phyloP scores from a whole-genome alignment of 2,329 filamentous ascomycete species.

The Fusarium proliferatum region DNA sequence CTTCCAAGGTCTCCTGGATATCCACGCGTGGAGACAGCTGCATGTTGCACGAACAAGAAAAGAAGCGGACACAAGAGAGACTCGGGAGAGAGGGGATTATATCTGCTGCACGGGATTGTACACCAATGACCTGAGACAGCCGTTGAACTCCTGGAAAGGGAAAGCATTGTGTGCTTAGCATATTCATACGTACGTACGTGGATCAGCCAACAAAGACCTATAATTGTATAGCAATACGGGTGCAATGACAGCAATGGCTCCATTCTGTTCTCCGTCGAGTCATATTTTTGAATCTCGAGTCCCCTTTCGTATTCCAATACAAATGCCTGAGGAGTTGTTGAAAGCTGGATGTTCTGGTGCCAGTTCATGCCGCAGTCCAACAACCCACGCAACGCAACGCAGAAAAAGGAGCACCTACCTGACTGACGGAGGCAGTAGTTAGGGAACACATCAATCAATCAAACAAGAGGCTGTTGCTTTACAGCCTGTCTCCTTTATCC shows the following conservation, averaged over 20 bases:
- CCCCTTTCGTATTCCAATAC: not conserved
- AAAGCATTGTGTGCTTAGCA: constrained; percentile 41
- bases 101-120: constrained; percentile 37
- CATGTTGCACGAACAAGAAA: constrained; percentile 37
- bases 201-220: constrained; percentile 29
- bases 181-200: constrained; percentile 43
- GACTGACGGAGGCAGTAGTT: constrained; percentile 36
- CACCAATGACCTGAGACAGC: constrained; percentile 43
- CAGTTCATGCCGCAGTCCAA: constrained; percentile 7
- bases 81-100: constrained; percentile 21
- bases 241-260: constrained; percentile 29
- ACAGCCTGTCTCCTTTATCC: constrained; percentile 1
- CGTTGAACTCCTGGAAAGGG: constrained; percentile 22
- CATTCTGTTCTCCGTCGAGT: constrained; percentile 10
- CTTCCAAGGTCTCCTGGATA: constrained; percentile 21
- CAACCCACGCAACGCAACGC: not conserved
- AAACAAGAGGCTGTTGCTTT: constrained; percentile 16
- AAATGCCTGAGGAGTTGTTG: not conserved
- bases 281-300: constrained; percentile 6
- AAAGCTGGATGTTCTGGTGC: constrained; percentile 8
- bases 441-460: constrained; percentile 27
- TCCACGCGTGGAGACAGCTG: constrained; percentile 38
- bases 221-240: constrained; percentile 24
- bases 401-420: constrained; percentile 29
- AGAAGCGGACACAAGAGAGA: constrained; percentile 25